Base-by-base conservation (phyloP, 345 rosid species). In the Eucalyptus leucophloia region DNA sequence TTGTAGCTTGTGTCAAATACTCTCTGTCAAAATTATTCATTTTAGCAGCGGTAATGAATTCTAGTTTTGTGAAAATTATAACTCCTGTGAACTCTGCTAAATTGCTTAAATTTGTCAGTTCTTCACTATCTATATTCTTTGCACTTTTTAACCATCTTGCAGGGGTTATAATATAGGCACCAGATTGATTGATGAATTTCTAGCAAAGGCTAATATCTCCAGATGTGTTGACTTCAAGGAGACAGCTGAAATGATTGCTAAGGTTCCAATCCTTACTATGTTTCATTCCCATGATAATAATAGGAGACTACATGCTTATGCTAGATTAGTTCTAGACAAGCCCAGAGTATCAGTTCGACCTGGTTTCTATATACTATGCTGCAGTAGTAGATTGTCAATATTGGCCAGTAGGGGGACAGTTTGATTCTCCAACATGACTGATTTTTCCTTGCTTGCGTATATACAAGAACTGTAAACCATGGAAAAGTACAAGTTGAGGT, bases 101-200 rank as follows among this genome's bases (percentile, higher is more conserved):
- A 32, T 32, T 69, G 24, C 81, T 69, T 17, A 69, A 69, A 69
- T 69, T 34, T 32, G 81, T 32, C 81, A 69, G 12, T 69, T 69
- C 40, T 45, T 49, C 40, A 32, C 47, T 51, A 49, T 12, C 2
- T 32, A 56, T 83, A 9, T 26, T 89, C 42, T 37, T 54, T 47
- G 15, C 28, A 37, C 14, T 30, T 32, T 47, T 86, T 89, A 34
- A 49, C 83, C 88, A 8, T 87, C 86, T 88, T 94, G 91, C 93
- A 97, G 98, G 99, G 99, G 99, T 80, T 96, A 97, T 91, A 98
- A 96, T 85, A 97, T 97, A 89, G 98, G 99, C 72, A 94, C 96
- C 90, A 92, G 98, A 86, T 92, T 96, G 89, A 93, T 96, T 91
- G 99, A 98, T 90, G 98, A 98, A 93, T 97, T 97, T 91, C 92